Conservation (phyloP, 2,329 filamentous ascomycete species). For the Aspergillus nomiae region DNA sequence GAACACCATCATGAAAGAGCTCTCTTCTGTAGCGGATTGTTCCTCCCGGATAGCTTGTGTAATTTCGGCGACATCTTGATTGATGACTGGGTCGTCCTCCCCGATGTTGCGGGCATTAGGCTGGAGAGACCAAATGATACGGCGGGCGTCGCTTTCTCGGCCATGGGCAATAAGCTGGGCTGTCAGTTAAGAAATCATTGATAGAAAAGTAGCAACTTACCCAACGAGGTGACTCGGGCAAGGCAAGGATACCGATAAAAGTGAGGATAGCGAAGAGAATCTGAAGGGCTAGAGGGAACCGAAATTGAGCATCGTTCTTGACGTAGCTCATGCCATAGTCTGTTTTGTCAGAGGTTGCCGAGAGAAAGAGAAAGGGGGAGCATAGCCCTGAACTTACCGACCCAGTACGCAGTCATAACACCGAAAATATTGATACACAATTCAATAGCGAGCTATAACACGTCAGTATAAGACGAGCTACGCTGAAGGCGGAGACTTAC, state of each 20-base stretch:
- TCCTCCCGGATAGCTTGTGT: conserved; percentile 27
- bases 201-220: background rate
- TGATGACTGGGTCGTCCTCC: conserved; percentile 29
- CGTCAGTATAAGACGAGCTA: conserved; percentile 11
- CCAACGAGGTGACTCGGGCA: conserved; percentile 51
- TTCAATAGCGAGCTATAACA: conserved; percentile 29
- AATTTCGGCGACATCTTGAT: conserved; percentile 25
- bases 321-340: conserved; percentile 33
- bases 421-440: conserved; percentile 33
- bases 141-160: conserved; percentile 37
- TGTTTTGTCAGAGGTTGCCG: background rate
- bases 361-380: background rate
- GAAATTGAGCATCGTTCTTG: conserved; percentile 30
- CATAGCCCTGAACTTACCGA: conserved; percentile 24
- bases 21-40: conserved; percentile 21
- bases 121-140: conserved; percentile 38
- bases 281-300: conserved; percentile 37
- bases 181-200: background rate
- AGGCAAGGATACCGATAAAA: conserved; percentile 31
- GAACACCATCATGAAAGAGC: conserved; percentile 28
- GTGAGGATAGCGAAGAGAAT: conserved; percentile 33
- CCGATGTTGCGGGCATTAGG: conserved; percentile 25
- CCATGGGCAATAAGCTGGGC: conserved; percentile 35
- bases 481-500: conserved; percentile 17
- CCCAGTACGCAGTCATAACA: conserved; percentile 37